Conservation (phyloP, 2,329 filamentous ascomycete species). For the Exophiala dermatitidis region DNA sequence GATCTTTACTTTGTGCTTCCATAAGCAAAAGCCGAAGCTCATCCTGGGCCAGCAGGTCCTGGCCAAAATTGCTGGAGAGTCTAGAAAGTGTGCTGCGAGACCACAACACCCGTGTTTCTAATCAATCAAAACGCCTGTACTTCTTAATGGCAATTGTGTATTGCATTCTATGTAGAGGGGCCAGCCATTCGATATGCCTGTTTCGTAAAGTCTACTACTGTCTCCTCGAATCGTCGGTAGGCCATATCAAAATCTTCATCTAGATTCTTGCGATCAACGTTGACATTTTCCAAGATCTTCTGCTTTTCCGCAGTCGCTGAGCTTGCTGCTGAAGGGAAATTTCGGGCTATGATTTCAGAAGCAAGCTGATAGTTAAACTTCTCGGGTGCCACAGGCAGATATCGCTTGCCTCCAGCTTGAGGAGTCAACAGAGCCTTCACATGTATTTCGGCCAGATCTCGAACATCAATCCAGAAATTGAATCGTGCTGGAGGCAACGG, state of each 20-base stretch:
- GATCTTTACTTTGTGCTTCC: too few species aligned
- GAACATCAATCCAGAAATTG: slow-evolving; percentile 51
- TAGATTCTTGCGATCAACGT: slow-evolving; percentile 8
- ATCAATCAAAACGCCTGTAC: too few species aligned
- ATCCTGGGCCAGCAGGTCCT: too few species aligned
- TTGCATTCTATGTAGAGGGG: too few species aligned
- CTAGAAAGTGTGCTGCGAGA: too few species aligned
- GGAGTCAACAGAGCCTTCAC: slow-evolving; percentile 40
- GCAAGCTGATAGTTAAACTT: slow-evolving; percentile 43
- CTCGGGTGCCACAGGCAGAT: slow-evolving; percentile 37
- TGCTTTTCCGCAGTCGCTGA: slow-evolving; percentile 28
- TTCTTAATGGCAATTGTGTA: too few species aligned
- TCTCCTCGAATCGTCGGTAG: slow-evolving; percentile 10
- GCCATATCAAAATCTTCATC: slow-evolving; percentile 7
- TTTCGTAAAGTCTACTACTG: slow-evolving; percentile 16
- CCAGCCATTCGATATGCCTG: too few species aligned
- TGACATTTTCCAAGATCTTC: slow-evolving; percentile 6
- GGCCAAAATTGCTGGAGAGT: too few species aligned
- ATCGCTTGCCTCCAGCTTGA: slow-evolving; percentile 37
- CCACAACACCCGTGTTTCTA: too few species aligned
- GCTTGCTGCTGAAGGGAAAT: too few species aligned
- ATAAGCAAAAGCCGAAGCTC: too few species aligned
- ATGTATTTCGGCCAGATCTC: slow-evolving; percentile 43
- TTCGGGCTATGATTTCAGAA: slow-evolving; percentile 37
- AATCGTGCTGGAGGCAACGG: slow-evolving; percentile 40